Evolutionary conservation across 495 filamentous ascomycete species (phyloP).

Genomic region (Penicillium arizonense): DNA sequence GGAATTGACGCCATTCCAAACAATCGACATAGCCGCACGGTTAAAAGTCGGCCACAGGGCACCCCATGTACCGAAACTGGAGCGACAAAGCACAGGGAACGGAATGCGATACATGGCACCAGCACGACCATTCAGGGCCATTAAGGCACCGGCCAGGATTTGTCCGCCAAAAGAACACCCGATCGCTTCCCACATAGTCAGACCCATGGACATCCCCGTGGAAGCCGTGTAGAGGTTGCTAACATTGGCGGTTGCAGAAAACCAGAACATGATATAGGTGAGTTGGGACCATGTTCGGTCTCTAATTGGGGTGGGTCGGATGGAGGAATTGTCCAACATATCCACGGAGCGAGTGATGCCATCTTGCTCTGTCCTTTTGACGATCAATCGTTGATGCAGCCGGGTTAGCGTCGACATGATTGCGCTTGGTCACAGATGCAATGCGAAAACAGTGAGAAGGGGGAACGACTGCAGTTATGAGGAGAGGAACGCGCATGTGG

Average conservation of each 20-base stretch:
- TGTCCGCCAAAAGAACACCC: conserved; percentile 33
- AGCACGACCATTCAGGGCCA: conserved; percentile 37
- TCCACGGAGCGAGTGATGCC: conserved; percentile 16
- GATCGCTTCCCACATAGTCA: conserved; percentile 39
- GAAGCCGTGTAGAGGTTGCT: conserved; percentile 37
- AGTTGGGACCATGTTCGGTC: conserved; percentile 37
- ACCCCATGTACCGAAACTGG: conserved; percentile 35
- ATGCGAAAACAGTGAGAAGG: not conserved
- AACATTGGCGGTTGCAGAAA: conserved; percentile 39
- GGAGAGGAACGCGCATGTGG: not conserved
- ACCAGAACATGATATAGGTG: conserved; percentile 41
- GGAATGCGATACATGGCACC: conserved; percentile 40
- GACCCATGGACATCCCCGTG: conserved; percentile 31
- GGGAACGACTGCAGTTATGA: not conserved
- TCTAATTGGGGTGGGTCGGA: conserved; percentile 30
- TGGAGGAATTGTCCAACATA: conserved; percentile 36
- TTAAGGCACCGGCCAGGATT: conserved; percentile 27
- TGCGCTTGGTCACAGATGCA: not conserved
- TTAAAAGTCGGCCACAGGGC: conserved; percentile 40
- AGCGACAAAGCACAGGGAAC: conserved; percentile 34
- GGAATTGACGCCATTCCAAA: conserved; percentile 39
- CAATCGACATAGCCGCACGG: conserved; percentile 36
- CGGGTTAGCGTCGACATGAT: conserved; percentile 13
- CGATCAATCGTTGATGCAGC: conserved; percentile 16
- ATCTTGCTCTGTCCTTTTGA: conserved; percentile 23